A percentile compares a stretch with the other conserved stretches of the same genome.
Conservation (phyloP, 306 rosid species). For the Lotus japonicus region DNA sequence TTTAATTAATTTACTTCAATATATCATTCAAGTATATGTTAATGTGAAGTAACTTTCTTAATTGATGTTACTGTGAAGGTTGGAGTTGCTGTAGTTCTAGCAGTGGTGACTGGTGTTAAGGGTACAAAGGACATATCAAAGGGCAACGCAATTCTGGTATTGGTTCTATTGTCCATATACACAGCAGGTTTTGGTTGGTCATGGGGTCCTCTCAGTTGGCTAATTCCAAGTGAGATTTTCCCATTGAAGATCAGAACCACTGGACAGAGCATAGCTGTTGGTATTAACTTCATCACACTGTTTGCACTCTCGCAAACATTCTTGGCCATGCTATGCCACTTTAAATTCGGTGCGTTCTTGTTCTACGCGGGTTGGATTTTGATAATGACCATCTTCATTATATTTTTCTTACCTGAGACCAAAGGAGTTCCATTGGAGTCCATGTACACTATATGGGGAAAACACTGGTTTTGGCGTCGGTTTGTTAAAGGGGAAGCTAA, state of each 20-base stretch:
- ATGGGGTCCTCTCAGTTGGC: constrained; percentile 72
- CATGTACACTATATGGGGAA: constrained; percentile 49
- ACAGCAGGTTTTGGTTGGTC: constrained; percentile 84
- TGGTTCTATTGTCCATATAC: constrained; percentile 46
- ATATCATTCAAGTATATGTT: no score
- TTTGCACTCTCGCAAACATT: constrained; percentile 58
- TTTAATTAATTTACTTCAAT: no score
- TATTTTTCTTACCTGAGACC: constrained; percentile 65
- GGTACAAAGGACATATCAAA: constrained; percentile 40
- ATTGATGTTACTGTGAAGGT: constrained; percentile 26
- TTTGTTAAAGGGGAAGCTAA: constrained; percentile 17
- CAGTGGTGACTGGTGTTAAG: constrained; percentile 30
- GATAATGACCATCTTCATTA: constrained; percentile 47
- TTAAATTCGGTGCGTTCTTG: constrained; percentile 59
- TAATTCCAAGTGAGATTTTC: constrained; percentile 70
- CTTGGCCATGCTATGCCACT: constrained; percentile 61
- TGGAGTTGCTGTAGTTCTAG: constrained; percentile 48
- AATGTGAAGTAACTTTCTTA: no score
- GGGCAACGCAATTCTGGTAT: constrained; percentile 37
- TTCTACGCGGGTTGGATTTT: constrained; percentile 58
- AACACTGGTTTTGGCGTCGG: constrained; percentile 66
- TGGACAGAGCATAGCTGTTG: constrained; percentile 58
- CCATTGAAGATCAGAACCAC: constrained; percentile 56
- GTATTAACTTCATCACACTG: constrained; percentile 29
- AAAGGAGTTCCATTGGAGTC: constrained; percentile 60